A percentile compares a stretch with the other conserved stretches of the same genome.
Evolutionary conservation across 2,329 filamentous ascomycete species (phyloP).

Genomic region (Trichoderma pleuroti): DNA sequence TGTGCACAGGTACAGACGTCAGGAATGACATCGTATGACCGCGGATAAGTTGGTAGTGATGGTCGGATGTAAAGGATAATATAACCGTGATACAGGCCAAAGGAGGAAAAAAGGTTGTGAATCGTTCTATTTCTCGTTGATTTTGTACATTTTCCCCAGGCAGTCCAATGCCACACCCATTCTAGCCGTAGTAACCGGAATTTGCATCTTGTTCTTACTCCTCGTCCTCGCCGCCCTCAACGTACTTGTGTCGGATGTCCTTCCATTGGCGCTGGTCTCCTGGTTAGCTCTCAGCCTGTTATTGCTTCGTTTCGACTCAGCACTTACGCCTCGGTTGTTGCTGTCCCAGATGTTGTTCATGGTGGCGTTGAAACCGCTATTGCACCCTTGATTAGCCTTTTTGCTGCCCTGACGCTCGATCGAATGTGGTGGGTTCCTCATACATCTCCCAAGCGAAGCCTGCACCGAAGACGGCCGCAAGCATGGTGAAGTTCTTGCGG

Average conservation of each 20-base stretch:
- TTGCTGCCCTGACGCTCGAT: slow-evolving; percentile 16
- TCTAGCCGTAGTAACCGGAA: slow-evolving; percentile 20
- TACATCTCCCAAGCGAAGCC: slow-evolving; percentile 96
- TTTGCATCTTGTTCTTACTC: slow-evolving; percentile 37
- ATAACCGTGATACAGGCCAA: background rate
- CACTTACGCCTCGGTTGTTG: slow-evolving; percentile 85
- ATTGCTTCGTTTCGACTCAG: background rate
- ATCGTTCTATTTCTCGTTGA: slow-evolving; percentile 31
- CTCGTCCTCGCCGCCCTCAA: slow-evolving; percentile 66
- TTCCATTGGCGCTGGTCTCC: slow-evolving; percentile 89
- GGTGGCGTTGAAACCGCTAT: slow-evolving; percentile 75
- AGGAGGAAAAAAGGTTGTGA: slow-evolving; percentile 21
- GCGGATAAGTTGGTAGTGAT: background rate
- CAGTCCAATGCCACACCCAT: slow-evolving; percentile 17
- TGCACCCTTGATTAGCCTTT: slow-evolving; percentile 31
- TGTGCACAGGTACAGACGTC: background rate
- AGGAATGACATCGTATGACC: slow-evolving; percentile 4
- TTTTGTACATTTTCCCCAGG: slow-evolving; percentile 35
- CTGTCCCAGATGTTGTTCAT: slow-evolving; percentile 88
- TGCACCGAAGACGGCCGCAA: slow-evolving; percentile 77
- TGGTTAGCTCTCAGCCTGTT: slow-evolving; percentile 27
- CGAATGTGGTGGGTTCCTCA: slow-evolving; percentile 32
- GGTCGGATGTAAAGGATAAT: background rate
- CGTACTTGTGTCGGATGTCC: slow-evolving; percentile 90
- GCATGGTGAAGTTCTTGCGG: slow-evolving; percentile 82